Base-by-base conservation (phyloP, 1,139 yeast genomes). In the Diutina neorugosa region DNA sequence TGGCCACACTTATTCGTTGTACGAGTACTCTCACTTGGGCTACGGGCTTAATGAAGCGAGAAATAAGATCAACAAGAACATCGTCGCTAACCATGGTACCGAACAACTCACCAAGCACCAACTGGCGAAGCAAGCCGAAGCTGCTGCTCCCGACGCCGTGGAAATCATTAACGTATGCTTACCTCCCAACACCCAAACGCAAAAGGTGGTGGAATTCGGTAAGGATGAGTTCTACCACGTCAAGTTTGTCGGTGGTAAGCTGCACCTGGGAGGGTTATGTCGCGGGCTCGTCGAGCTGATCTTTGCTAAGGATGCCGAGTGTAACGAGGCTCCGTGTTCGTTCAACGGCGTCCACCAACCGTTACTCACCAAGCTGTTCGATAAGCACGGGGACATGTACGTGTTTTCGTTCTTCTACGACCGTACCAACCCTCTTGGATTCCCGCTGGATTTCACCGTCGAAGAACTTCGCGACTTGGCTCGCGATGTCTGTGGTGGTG, bases 291-390 rank as follows among this genome's bases (percentile, higher is more conserved):
- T 98, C 5, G 98, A 93, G 65, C 67, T 77, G 56, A 81, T 89
- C 40, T 77, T 93, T 65, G 86, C 88, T 69, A 91, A 91, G 70
- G 96, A 90, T 44, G 76, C 79, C 14, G 81, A 76, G 57, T 93
- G 99, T 74, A 65, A 72, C 1, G 64, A 74, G 48, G 79, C 81
- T 57, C 96, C 98, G 53, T 93, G 99, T 69, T 88, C 98, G 1
- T 93, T 93, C 77, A 89, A 91, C 64, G 98, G 99, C 62, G 85
- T 90, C 53, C 95, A 93, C 66, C 98, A 93, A 72, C 99, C 99
- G 6, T 85, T 96, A 3, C 74, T 93, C 61, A 80, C 82, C 51
- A 81, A 77, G 58, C 80, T 95, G 14, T 91, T 93, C 76, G 77
- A 80, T 54, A 74, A 73, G 53, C 69, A 80, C 50, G 78, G 81